Percentiles rank a stretch among this genome's conserved stretches.
phyloP scores from a whole-genome alignment of 352 stramenopile genomes.

The Pseudoperonospora humuli region DNA sequence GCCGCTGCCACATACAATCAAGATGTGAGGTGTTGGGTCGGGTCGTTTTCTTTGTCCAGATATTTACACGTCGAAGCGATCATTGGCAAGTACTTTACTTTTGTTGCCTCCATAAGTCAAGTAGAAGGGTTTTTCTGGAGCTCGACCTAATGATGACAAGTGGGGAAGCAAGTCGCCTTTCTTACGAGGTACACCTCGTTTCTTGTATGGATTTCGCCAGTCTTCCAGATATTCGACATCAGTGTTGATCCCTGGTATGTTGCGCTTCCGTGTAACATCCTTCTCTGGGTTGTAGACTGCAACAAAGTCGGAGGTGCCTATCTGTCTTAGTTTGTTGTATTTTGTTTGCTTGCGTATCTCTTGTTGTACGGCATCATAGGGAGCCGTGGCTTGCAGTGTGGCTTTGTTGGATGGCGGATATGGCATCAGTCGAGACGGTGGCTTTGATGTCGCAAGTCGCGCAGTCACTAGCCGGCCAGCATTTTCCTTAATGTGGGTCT shows the following conservation, averaged over 20 bases:
- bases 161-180: constrained; percentile 44
- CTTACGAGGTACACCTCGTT: constrained; percentile 39
- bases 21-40: constrained; percentile 1
- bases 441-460: constrained; percentile 23
- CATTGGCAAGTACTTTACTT: constrained; percentile 56
- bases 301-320: constrained; percentile 39
- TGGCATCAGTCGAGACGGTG: constrained; percentile 34
- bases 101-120: constrained; percentile 54
- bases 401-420: constrained; percentile 49
- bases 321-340: constrained; percentile 47
- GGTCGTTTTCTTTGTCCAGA: background rate
- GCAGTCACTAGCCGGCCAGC: constrained; percentile 29
- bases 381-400: constrained; percentile 35
- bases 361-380: constrained; percentile 34
- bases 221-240: constrained; percentile 51
- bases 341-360: constrained; percentile 49
- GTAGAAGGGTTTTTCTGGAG: constrained; percentile 46
- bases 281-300: constrained; percentile 40
- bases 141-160: constrained; percentile 36
- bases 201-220: constrained; percentile 65
- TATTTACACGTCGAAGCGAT: constrained; percentile 54
- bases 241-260: constrained; percentile 45
- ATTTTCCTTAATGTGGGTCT: too few relatives aligned
- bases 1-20: background rate
- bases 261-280: constrained; percentile 30